A percentile compares a stretch with the other conserved stretches of the same genome.
Evolutionary conservation across 139 green algal species (phyloP).

Genomic region (Coelastrella sp.): DNA sequence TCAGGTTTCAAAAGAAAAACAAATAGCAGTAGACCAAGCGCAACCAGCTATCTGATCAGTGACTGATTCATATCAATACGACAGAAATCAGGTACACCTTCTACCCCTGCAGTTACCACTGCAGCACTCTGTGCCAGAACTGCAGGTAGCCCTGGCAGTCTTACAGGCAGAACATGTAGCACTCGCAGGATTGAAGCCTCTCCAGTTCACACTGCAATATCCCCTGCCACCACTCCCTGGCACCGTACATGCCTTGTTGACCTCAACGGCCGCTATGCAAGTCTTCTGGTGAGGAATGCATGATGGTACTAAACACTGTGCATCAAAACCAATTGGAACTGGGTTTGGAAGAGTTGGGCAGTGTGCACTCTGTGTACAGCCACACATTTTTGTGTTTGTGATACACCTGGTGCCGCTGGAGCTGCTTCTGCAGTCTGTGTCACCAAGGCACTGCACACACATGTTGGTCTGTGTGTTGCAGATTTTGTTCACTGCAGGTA

Average conservation of each 20-base stretch:
- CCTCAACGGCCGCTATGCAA: not conserved
- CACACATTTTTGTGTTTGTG: not conserved
- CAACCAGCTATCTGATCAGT: too few species aligned
- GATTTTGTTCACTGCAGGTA: not conserved
- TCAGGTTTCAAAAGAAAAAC: too few species aligned
- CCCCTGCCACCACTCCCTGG: not conserved
- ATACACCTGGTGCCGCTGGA: not conserved
- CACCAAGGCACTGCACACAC: not conserved
- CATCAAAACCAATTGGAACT: not conserved
- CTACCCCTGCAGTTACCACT: not conserved
- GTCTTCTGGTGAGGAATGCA: not conserved
- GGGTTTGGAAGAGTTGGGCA: not conserved
- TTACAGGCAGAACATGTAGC: not conserved
- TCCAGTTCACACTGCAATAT: not conserved
- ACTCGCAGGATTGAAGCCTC: not conserved
- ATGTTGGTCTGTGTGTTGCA: not conserved
- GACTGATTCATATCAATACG: too few species aligned
- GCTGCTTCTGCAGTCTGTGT: not conserved
- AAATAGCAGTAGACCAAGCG: too few species aligned
- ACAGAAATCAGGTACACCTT: not conserved
- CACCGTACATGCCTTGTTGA: not conserved
- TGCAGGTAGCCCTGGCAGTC: not conserved
- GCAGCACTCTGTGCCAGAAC: not conserved
- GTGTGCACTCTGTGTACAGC: not conserved
- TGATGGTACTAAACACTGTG: not conserved